These are phyloP conservation scores for Ogataea methanolica DNA, from an alignment of 805 yeast genomes.

Conservation along the genomic window DNA sequence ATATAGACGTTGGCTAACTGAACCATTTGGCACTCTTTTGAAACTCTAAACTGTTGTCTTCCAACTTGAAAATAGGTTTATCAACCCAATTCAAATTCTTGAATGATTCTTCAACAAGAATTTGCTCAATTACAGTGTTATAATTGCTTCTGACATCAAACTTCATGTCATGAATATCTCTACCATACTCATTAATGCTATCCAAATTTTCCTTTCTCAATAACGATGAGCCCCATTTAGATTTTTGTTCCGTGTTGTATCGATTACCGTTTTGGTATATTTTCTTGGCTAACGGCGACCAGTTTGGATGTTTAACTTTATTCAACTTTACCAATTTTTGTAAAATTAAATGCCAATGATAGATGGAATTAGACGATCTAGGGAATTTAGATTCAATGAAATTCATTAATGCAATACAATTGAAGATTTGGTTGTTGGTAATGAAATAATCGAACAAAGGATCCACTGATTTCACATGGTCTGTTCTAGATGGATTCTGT, in stretches of 20 bases:
- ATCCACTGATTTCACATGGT: slow-evolving; percentile 2
- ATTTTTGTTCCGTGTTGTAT: too few species aligned
- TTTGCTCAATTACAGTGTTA: neutral
- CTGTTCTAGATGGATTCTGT: slow-evolving; percentile 2
- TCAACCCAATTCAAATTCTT: slow-evolving; percentile 10
- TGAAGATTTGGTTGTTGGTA: slow-evolving; percentile 6
- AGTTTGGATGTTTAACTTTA: neutral
- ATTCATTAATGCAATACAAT: slow-evolving; percentile 13
- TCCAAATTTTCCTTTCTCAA: too few species aligned
- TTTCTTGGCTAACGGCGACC: too few species aligned
- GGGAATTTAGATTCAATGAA: slow-evolving; percentile 3
- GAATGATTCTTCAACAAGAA: slow-evolving; percentile 9
- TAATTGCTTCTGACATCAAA: slow-evolving; percentile 1
- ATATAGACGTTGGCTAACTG: neutral
- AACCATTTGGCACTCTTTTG: slow-evolving; percentile 7
- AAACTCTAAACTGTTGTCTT: slow-evolving; percentile 5
- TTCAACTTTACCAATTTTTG: neutral
- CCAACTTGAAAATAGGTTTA: slow-evolving; percentile 7
- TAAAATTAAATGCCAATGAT: neutral
- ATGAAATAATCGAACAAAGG: slow-evolving; percentile 5
- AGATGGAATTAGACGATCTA: neutral
- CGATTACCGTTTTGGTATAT: too few species aligned
- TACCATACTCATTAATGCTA: too few species aligned
- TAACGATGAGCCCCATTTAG: too few species aligned
- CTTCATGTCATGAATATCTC: neutral